Conservation (phyloP, 805 yeast species). For the Nakazawaea laoshanensis region DNA sequence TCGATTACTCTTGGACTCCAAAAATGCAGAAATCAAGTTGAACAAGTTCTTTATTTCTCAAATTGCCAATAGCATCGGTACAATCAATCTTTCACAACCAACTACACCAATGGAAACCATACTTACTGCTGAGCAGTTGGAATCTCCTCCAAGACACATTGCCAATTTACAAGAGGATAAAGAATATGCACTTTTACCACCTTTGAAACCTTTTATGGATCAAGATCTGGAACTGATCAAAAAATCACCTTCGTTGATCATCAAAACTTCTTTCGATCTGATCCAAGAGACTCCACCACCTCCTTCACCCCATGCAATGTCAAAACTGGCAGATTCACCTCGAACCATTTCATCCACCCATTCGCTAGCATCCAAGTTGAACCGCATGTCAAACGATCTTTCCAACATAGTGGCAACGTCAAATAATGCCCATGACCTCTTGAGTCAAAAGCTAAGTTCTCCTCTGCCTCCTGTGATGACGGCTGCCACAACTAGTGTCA, state of each 20-base stretch:
- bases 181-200: slow-evolving; percentile 7
- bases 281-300: not conserved
- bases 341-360: slow-evolving; percentile 5
- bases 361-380: slow-evolving; percentile 7
- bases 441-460: slow-evolving; percentile 6
- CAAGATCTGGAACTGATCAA: slow-evolving; percentile 2
- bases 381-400: slow-evolving; percentile 9
- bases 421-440: slow-evolving; percentile 6
- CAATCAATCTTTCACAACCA: slow-evolving; percentile 20
- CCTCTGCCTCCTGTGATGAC: slow-evolving; percentile 10
- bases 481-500: slow-evolving; percentile 7
- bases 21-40: slow-evolving; percentile 33
- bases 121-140: not conserved
- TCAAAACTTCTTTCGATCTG: not conserved
- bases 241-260: slow-evolving; percentile 8
- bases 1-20: slow-evolving; percentile 42
- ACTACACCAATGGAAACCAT: not conserved
- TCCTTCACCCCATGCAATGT: slow-evolving; percentile 4
- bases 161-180: slow-evolving; percentile 1
- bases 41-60: slow-evolving; percentile 29
- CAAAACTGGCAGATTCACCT: slow-evolving; percentile 1
- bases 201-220: slow-evolving; percentile 8
- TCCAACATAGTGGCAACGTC: slow-evolving; percentile 7
- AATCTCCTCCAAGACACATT: not conserved
- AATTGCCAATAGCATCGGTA: slow-evolving; percentile 28